phyloP scores from a whole-genome alignment of 345 rosid genomes.

The Syzygium aromaticum region DNA sequence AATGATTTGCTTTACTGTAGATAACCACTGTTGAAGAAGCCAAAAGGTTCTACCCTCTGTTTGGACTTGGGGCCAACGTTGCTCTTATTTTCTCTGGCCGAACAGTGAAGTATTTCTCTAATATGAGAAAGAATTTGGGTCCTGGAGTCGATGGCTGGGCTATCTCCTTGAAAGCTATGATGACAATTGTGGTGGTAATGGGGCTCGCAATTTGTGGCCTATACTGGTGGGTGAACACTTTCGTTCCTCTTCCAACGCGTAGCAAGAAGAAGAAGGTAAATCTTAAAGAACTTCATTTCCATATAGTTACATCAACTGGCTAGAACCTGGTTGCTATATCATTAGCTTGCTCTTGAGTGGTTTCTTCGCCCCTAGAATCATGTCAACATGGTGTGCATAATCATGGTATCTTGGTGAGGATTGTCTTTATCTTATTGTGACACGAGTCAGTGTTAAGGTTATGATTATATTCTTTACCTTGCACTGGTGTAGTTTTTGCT shows the following conservation, averaged over 20 bases:
- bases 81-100: slow-evolving; percentile 93
- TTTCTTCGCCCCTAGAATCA: not conserved
- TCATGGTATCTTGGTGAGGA: not conserved
- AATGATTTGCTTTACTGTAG: slow-evolving; percentile 24
- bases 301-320: not conserved
- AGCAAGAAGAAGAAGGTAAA: slow-evolving; percentile 96
- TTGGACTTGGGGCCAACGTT: slow-evolving; percentile 91
- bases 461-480: not conserved
- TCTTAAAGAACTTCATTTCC: not conserved
- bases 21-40: slow-evolving; percentile 96
- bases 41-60: slow-evolving; percentile 86
- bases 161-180: slow-evolving; percentile 85
- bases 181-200: slow-evolving; percentile 90
- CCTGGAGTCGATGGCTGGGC: slow-evolving; percentile 99
- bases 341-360: not conserved
- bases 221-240: slow-evolving; percentile 93
- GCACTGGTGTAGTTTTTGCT: not conserved
- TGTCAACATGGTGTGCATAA: not conserved
- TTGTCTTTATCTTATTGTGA: not conserved
- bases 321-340: not conserved
- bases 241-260: slow-evolving; percentile 73
- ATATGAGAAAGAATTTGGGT: slow-evolving; percentile 71
- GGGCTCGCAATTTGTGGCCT: slow-evolving; percentile 73
- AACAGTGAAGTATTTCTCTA: slow-evolving; percentile 94
- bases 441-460: not conserved